Evolutionary conservation across 805 yeast species (phyloP), one percentile per base, ranked within the genome.

Genomic region (Naumovozyma castellii): DNA sequence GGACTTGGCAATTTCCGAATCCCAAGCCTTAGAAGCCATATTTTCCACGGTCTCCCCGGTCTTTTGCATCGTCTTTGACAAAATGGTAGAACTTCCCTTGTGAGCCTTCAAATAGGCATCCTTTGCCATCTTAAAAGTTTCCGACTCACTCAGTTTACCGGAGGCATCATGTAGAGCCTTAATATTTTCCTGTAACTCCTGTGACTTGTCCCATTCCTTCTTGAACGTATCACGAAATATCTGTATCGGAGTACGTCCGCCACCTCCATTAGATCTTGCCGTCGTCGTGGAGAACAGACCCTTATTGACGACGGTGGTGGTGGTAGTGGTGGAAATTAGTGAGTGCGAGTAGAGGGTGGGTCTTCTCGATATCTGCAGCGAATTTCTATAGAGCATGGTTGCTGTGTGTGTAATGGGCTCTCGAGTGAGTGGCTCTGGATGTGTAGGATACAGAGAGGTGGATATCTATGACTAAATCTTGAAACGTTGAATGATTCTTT

Each of bases 101-200:
- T 84, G 92, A 2, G 97, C 96, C 40, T 70, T 73, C 41, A 83
- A 83, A 52, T 81, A 86, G 0, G 98, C 98, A 44, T 87, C 96
- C 57, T 83, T 81, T 27, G 98, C 98, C 54, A 74, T 77, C 61
- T 81, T 84, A 67, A 84, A 88, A 2, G 97, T 94, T 40, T 87
- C 96, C 37, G 92, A 80, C 51, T 92, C 97, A 25, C 95, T 85
- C 61, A 92, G 73, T 53, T 87, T 78, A 32, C 95, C 97, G 3
- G 97, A 85, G 50, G 94, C 97, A 64, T 88, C 96, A 59, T 86
- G 94, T 40, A 92, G 72, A 13, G 95, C 94, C 64, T 90, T 92
- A 57, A 92, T 86, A 53, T 87, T 86, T 41, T 85, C 87, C 56
- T 88, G 94, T 44, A 92, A 72, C 61, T 92, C 97, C 56, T 75